Evolutionary conservation across 495 filamentous ascomycete species (phyloP), one percentile per base, ranked within the genome.

Genomic region (Daldinia vernicosa): DNA sequence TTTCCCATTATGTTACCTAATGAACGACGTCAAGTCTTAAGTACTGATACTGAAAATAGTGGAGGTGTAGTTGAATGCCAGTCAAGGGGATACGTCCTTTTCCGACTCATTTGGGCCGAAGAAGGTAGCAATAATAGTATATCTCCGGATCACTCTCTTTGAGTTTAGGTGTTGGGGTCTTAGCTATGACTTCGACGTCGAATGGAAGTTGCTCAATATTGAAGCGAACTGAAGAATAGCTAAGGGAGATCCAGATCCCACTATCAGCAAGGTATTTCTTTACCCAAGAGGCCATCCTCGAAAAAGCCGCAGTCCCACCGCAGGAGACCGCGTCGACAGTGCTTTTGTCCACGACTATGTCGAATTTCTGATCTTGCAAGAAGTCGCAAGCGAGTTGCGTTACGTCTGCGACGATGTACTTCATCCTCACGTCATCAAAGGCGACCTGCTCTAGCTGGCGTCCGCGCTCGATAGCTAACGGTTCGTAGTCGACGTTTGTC

Each of bases 401-500:
- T 5, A 51, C 80, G 33, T 82, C 80, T 27, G 74, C 79, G 9
- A 79, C 76, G 33, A 74, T 27, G 35, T 83, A 83, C 53, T 67
- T 69, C 64, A 74, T 77, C 19, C 19, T 55, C 27, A 78, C 74
- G 40, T 82, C 76, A 27, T 80, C 81, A 43, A 82, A 82, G 0
- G 50, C 68, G 0, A 60, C 27, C 9, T 58, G 24, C 67, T 83
- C 80, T 8, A 78, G 58, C 37, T 72, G 69, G 6, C 71, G 77
- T 0, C 79, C 78, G 3, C 77, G 69, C 24, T 78, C 78, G 4
- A 80, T 67, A 14, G 81, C 80, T 15, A 82, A 61, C 0, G 80
- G 80, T 53, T 82, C 80, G 67, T 79, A 83, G 70, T 83, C 81
- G 52, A 79, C 65, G 50, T 83, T 82, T 2, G 78, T 80, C 45